These are phyloP conservation scores for Davidsoniella virescens DNA, from an alignment of 2,329 filamentous ascomycete genomes.

Conservation along the genomic window DNA sequence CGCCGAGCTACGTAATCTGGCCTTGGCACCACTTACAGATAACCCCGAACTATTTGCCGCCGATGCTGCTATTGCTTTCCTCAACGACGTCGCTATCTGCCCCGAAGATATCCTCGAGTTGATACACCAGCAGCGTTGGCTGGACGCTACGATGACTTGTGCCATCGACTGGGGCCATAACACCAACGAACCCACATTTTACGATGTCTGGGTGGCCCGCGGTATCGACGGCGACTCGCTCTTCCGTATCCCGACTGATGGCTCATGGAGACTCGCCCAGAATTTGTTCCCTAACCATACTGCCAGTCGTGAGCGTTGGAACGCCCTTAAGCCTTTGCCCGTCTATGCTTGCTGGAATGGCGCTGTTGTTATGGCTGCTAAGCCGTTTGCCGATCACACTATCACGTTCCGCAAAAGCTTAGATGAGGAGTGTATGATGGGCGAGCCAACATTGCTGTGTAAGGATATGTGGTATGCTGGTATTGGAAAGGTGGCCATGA, in stretches of 20 bases:
- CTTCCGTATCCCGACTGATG: constrained; percentile 34
- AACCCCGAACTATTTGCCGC: not conserved
- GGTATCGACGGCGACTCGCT: constrained; percentile 36
- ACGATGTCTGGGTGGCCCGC: constrained; percentile 40
- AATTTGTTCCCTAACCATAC: constrained; percentile 37
- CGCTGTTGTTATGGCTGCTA: constrained; percentile 30
- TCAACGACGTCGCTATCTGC: constrained; percentile 38
- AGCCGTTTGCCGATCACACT: constrained; percentile 27
- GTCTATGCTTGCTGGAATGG: constrained; percentile 49
- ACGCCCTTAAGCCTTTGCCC: constrained; percentile 32
- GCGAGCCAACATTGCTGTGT: constrained; percentile 38
- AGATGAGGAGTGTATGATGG: constrained; percentile 32
- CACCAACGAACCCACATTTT: constrained; percentile 31
- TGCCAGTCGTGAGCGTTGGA: constrained; percentile 20
- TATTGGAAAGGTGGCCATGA: constrained; percentile 35
- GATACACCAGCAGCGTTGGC: constrained; percentile 28
- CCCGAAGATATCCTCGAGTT: constrained; percentile 42
- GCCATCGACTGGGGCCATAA: constrained; percentile 41
- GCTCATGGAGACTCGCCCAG: constrained; percentile 31
- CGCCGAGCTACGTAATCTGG: constrained; percentile 35
- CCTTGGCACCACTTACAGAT: constrained; percentile 29
- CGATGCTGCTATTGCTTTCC: constrained; percentile 31
- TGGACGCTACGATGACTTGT: constrained; percentile 39
- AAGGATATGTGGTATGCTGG: constrained; percentile 39
- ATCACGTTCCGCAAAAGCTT: constrained; percentile 28